Base-by-base conservation (phyloP, 108 stramenopile genomes). In the Discostella pseudostelligera region DNA sequence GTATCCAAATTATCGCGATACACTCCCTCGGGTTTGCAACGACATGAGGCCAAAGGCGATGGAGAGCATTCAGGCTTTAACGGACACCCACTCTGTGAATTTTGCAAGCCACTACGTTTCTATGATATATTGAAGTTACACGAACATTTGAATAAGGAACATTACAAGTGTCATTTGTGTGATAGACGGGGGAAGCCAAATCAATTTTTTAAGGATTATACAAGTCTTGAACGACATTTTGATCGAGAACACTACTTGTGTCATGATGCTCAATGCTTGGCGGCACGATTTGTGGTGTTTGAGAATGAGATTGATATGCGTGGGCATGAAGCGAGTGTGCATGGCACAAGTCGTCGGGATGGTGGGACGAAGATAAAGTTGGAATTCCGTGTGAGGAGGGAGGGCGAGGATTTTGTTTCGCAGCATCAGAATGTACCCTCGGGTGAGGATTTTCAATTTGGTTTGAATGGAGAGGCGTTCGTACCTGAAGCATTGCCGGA, bases 131-230 rank as follows among this genome's bases (percentile, higher is more conserved):
- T 84, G 6, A 67, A 79, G 24, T 59, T 96, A 28, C 87, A 96
- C 65, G 67, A 80, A 24, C 95, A 96, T 80, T 82, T 96, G 65
- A 86, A 91, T 43, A 80, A 87, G 71, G 87, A 92, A 11, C 95
- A 96, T 70, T 93, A 92, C 74, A 89, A 89, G 59, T 96, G 95
- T 66, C 83, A 87, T 70, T 72, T 96, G 44, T 94, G 95, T 57
- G 84, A 93, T 51, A 81, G 80, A 59, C 67, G 76, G 69, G 90
- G 87, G 1, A 61, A 63, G 65, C 78, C 78, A 19, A 84, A 93
- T 80, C 89, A 92, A 56, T 96, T 81, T 72, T 96, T 93, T 78
- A 84, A 84, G 54, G 76, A 92, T 68, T 96, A 96, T 74, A 39
- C 69, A 1, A 47, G 42, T 11, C 51, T 96, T 40, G 83, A 83